Conservation (phyloP, 1,284 basidiomycete genomes). For the Anthracocystis panici-leucophaei region DNA sequence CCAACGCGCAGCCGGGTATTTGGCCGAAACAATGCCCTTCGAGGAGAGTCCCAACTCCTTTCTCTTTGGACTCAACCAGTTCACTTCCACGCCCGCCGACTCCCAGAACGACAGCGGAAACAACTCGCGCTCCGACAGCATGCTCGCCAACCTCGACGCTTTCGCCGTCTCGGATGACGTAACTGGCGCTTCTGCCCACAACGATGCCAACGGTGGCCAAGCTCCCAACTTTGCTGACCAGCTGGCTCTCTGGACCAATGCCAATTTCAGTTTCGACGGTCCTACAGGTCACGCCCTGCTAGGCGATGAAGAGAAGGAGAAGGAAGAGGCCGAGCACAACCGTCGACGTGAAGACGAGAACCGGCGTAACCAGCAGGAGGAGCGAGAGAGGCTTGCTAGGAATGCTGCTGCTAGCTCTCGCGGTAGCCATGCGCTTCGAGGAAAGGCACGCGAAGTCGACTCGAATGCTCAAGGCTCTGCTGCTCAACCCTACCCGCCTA, state of each 20-base stretch:
- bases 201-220: conserved; percentile 36
- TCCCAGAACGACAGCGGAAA: conserved; percentile 32
- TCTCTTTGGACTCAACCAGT: conserved; percentile 64
- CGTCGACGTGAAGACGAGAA: conserved; percentile 53
- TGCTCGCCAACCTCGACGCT: conserved; percentile 55
- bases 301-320: conserved; percentile 67
- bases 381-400: conserved; percentile 46
- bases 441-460: conserved; percentile 46
- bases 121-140: conserved; percentile 44
- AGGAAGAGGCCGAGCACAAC: conserved; percentile 60
- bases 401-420: conserved; percentile 55
- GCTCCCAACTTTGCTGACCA: conserved; percentile 66
- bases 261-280: conserved; percentile 68
- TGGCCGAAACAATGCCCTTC: conserved; percentile 47
- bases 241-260: conserved; percentile 68
- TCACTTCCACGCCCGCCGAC: conserved; percentile 50
- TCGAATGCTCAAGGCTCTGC: conserved; percentile 21
- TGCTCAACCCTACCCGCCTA: conserved; percentile 25
- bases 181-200: conserved; percentile 24
- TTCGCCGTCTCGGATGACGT: conserved; percentile 48
- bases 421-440: conserved; percentile 42
- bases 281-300: conserved; percentile 68
- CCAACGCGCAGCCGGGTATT: neutral
- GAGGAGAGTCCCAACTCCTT: conserved; percentile 61
- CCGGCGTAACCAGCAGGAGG: conserved; percentile 55